Evolutionary conservation across 2,329 filamentous ascomycete genomes (phyloP).

Genomic region (Incumbomyces delicatus): DNA sequence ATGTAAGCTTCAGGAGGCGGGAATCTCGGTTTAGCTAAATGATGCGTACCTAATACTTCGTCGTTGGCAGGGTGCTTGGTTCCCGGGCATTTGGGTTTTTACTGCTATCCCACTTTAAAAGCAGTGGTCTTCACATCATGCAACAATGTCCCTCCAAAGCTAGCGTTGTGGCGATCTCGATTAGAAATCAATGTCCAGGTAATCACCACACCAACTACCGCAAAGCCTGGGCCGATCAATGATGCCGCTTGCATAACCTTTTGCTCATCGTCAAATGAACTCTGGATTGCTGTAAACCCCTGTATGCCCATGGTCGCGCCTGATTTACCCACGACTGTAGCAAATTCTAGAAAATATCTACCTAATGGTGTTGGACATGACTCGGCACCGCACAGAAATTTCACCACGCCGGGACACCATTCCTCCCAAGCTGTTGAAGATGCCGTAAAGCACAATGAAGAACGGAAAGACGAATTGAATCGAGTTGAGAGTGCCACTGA

Average conservation of each 20-base stretch:
- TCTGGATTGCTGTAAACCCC: constrained; percentile 43
- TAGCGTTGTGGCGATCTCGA: too few relatives aligned
- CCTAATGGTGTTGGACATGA: constrained; percentile 43
- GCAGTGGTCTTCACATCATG: too few relatives aligned
- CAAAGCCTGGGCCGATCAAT: constrained; percentile 42
- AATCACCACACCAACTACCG: constrained; percentile 36
- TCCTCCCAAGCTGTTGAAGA: constrained; percentile 42
- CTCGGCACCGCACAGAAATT: constrained; percentile 32
- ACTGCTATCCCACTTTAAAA: too few relatives aligned
- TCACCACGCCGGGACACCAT: constrained; percentile 41
- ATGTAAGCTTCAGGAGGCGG: too few relatives aligned
- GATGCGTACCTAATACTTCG: too few relatives aligned
- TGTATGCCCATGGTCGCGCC: constrained; percentile 44
- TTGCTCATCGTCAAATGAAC: constrained; percentile 32
- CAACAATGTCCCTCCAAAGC: too few relatives aligned
- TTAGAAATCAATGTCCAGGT: constrained; percentile 40
- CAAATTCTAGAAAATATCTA: constrained; percentile 41
- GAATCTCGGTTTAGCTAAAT: too few relatives aligned
- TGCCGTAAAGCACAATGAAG: constrained; percentile 43
- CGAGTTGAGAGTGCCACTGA: constrained; percentile 37
- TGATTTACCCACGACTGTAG: constrained; percentile 41
- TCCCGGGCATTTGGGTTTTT: too few relatives aligned
- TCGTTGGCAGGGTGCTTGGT: too few relatives aligned
- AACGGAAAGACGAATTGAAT: constrained; percentile 41
- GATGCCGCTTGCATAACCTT: constrained; percentile 43